Percentiles rank a stretch among this genome's conserved stretches.
Evolutionary conservation across 2,329 filamentous ascomycete genomes (phyloP).

Genomic region (Botrytis medusae): DNA sequence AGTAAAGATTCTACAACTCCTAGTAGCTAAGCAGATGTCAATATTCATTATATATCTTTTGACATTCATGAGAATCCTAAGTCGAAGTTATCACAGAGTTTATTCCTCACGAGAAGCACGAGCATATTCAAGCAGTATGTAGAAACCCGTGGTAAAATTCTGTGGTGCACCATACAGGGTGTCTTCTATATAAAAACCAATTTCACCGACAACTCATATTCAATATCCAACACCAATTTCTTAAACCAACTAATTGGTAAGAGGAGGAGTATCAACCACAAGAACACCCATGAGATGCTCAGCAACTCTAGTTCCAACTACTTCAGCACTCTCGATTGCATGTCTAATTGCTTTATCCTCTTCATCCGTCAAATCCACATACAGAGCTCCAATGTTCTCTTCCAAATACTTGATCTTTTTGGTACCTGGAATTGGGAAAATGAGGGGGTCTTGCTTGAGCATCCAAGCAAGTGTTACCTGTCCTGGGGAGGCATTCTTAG

Average conservation of each 20-base stretch:
- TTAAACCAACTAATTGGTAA: not conserved
- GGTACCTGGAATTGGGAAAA: slow-evolving; percentile 58
- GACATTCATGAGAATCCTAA: not conserved
- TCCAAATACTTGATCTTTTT: slow-evolving; percentile 48
- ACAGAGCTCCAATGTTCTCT: slow-evolving; percentile 43
- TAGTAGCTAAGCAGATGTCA: not conserved
- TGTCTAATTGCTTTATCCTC: slow-evolving; percentile 41
- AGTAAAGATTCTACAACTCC: not conserved
- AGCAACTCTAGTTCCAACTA: slow-evolving; percentile 22
- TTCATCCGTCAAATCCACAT: slow-evolving; percentile 40
- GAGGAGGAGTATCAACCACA: slow-evolving; percentile 22
- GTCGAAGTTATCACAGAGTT: not conserved
- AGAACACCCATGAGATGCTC: slow-evolving; percentile 23
- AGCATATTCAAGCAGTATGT: not conserved
- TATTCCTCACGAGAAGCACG: not conserved
- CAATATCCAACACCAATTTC: too few species aligned
- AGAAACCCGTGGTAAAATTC: not conserved
- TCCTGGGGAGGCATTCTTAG: slow-evolving; percentile 53
- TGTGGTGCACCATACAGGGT: not conserved
- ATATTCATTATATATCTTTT: not conserved
- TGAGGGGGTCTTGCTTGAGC: slow-evolving; percentile 55
- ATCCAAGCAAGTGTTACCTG: slow-evolving; percentile 65
- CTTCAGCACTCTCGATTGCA: slow-evolving; percentile 35
- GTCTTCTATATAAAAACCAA: slow-evolving; percentile 5
- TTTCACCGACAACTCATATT: not conserved